Evolutionary conservation across 352 stramenopile genomes (phyloP).

Genomic region (Pythium dissotocum): DNA sequence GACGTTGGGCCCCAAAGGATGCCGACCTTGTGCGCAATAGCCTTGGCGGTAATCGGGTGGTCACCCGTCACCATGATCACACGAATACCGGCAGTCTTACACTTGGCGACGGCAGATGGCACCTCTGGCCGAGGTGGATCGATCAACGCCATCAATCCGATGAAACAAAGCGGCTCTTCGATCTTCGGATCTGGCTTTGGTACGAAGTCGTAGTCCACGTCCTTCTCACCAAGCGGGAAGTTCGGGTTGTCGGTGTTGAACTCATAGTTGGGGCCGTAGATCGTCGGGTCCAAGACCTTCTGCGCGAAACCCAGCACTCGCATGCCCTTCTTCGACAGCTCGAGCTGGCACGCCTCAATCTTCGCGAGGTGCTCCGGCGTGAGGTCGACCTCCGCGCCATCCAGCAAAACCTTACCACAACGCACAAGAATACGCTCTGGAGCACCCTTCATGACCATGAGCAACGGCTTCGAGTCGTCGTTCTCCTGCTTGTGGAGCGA

Average conservation of each 20-base stretch:
- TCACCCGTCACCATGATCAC: constrained; percentile 88
- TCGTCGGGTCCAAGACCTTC: constrained; percentile 30
- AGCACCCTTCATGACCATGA: constrained; percentile 88
- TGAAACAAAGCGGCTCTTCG: constrained; percentile 69
- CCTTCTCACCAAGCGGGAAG: constrained; percentile 47
- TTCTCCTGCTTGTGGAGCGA: constrained; percentile 43
- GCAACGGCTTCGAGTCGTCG: constrained; percentile 22
- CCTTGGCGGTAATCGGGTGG: constrained; percentile 75
- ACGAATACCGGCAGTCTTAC: constrained; percentile 70
- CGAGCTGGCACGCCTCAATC: constrained; percentile 57
- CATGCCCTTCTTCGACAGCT: constrained; percentile 55
- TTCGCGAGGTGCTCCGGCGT: constrained; percentile 34
- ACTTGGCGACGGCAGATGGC: constrained; percentile 59
- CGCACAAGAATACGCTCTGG: constrained; percentile 86
- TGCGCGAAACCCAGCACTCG: constrained; percentile 56
- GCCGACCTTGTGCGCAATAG: constrained; percentile 92
- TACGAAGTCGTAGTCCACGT: constrained; percentile 75
- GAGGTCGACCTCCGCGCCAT: constrained; percentile 50
- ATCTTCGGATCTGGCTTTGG: constrained; percentile 75
- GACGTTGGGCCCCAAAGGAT: constrained; percentile 90
- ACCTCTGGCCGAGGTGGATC: constrained; percentile 77
- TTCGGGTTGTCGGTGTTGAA: constrained; percentile 36
- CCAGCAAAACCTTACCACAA: constrained; percentile 68
- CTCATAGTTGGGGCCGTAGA: constrained; percentile 25
- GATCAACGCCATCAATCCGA: constrained; percentile 89